Evolutionary conservation across 331 rosid genomes (phyloP), one percentile per base, ranked within the genome.

Genomic region (Dryas integrifolia): DNA sequence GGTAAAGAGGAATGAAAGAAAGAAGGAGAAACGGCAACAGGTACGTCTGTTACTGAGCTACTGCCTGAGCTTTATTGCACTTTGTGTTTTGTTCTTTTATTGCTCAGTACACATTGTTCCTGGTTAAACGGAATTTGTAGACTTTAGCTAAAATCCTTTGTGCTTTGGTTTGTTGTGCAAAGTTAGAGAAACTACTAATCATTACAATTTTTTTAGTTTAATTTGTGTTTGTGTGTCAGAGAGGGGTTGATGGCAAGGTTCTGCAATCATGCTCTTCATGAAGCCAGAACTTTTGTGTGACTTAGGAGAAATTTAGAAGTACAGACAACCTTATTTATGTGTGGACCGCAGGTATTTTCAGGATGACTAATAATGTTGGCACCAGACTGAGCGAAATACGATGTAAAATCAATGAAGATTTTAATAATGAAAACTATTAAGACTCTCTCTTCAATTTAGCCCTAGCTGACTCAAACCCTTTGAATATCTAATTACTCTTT

Each of bases 11-110:
- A 95, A 95, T 53, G 96, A 89, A 70, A 89, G 92, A 78, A 95
- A 95, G 90, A 95, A 92, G 81, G 98, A 92, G 78, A 92, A 83
- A 84, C 89, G 98, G 66, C 78, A 84, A 68, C 98, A 92, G 97
- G 96, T 88, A 4, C 72, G 59, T 75, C 58, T 13, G 45, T 70
- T 15, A n/a, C 30, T 16, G 9, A 15, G 14, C 12, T 15, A 59
- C 60, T 65, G 39, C 2, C n/a, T 68, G 48, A 8, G 6, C 3
- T 18, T 5, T 57, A 53, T 18, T 45, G 24, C 35, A 50, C 40
- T 67, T 44, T 58, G 24, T 4, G 64, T 7, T 38, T 24, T 61
- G 35, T 51, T 52, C 2, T 13, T 75, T 45, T 2, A 2, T 6
- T 59, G 8, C 3, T 43, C 38, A 51, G 12, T 55, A 3, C 44